Base-by-base conservation (phyloP, 352 stramenopile species). In the Globisporangium cederbergense region DNA sequence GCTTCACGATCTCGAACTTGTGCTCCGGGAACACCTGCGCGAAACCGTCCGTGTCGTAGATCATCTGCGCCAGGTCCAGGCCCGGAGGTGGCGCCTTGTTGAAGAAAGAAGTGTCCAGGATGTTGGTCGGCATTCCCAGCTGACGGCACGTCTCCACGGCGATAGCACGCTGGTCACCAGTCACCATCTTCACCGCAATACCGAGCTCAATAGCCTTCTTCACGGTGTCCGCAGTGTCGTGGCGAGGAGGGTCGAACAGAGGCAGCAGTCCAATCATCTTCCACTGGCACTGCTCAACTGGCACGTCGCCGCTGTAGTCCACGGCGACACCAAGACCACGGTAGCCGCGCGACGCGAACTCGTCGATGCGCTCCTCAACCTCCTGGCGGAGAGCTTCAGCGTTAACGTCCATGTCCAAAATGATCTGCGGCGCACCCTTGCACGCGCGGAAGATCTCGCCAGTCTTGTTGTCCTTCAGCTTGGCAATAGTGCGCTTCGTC, bases 161-260 rank as follows among this genome's bases (percentile, higher is more conserved):
- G 72, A 98, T 98, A 40, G 90, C 78, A 43, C 84, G 78, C 73
- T 98, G 95, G 70, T 98, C 96, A 70, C 96, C 96, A 32, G 96
- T 98, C 45, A 98, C 90, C 94, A 98, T 98, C 78, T 98, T 98
- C 30, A 98, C 93, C 1, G 75, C 79, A 57, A 98, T 92, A 53
- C 96, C 96, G 16, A 95, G 78, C 67, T 93, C 81, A 67, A 96
- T 82, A 7, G 95, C 88, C 40, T 88, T 88, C 66, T 94, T 81
- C 67, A 98, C 97, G 5, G 96, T 98, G 53, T 93, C 78, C 13
- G 81, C 78, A 51, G 94, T 98, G 72, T 98, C 95, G 64, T 91
- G 81, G 54, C 96, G 88, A 58, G 96, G 94, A 43, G 95, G 96
- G 65, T 99, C 96, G 54, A 98, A 88, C 74, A 98, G 81, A 30